A percentile compares a stretch with the other conserved stretches of the same genome.
Conservation (phyloP, 2,329 filamentous ascomycete species). For the Clonostachys byssicola region DNA sequence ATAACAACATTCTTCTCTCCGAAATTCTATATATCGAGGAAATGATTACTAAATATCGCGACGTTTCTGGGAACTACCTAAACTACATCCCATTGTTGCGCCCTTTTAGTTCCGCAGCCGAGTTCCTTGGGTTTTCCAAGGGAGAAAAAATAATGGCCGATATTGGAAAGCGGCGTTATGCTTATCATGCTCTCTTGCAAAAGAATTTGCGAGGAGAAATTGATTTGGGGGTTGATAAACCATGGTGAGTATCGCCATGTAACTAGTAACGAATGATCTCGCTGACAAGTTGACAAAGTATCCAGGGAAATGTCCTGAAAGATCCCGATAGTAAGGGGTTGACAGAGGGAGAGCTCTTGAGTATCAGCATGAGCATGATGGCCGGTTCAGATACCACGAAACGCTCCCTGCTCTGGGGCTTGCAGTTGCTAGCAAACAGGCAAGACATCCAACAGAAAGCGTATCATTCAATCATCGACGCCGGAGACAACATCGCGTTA, state of each 20-base stretch:
- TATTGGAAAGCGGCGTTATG: constrained; percentile 10
- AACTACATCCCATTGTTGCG: constrained; percentile 13
- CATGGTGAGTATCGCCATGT: constrained; percentile 23
- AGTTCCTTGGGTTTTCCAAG: constrained; percentile 1
- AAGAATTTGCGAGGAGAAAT: constrained; percentile 8
- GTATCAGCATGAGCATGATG: constrained; percentile 61
- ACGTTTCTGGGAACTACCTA: constrained; percentile 10
- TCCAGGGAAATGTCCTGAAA: constrained; percentile 63
- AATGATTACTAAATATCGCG: constrained; percentile 7
- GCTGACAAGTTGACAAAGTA: constrained; percentile 29
- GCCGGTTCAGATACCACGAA: constrained; percentile 15
- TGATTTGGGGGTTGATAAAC: constrained; percentile 53
- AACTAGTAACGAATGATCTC: neutral
- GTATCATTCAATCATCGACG: constrained; percentile 9
- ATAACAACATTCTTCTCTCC: constrained; percentile 15
- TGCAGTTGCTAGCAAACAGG: constrained; percentile 16
- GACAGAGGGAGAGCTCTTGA: constrained; percentile 63
- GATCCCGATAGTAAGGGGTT: constrained; percentile 59
- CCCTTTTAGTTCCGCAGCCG: constrained; percentile 5
- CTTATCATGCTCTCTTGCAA: constrained; percentile 10
- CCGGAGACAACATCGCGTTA: constrained; percentile 5
- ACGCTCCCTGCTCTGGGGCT: constrained; percentile 16
- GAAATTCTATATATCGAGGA: constrained; percentile 13
- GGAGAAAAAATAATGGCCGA: constrained; percentile 4
- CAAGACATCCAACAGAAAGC: constrained; percentile 18